A percentile compares a stretch with the other conserved stretches of the same genome.
These are phyloP conservation scores for Cryptosporidium ubiquitum DNA, from an alignment of 169 alveolate species.

Conservation along the genomic window DNA sequence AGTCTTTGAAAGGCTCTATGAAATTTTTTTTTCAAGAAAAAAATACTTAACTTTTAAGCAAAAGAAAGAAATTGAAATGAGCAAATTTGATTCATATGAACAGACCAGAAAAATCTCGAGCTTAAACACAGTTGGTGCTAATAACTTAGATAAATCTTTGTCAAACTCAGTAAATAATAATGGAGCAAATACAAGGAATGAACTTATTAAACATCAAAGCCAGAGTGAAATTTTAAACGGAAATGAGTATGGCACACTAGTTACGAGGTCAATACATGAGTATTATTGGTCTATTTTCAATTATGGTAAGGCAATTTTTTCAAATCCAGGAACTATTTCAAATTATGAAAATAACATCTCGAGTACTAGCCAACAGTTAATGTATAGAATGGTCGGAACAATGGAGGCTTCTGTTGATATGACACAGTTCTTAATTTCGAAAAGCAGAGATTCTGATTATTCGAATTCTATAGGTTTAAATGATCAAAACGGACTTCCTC, in stretches of 20 bases:
- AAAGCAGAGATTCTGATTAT: conserved; percentile 1
- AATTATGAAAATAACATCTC: neutral
- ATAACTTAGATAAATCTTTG: neutral
- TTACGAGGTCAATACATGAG: conserved; percentile 57
- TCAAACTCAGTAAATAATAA: neutral
- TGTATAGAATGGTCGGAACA: conserved; percentile 62
- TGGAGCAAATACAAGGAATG: neutral
- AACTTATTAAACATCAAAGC: neutral
- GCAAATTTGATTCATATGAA: conserved; percentile 54
- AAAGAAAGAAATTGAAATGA: conserved; percentile 32
- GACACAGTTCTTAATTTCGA: neutral
- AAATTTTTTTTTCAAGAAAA: conserved; percentile 34
- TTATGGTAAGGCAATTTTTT: conserved; percentile 19
- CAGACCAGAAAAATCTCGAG: conserved; percentile 34
- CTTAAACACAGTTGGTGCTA: neutral
- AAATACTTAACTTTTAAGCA: conserved; percentile 7
- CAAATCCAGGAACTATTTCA: conserved; percentile 48
- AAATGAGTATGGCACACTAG: neutral
- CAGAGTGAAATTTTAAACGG: neutral
- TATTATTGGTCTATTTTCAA: conserved; percentile 49
- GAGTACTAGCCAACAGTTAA: conserved; percentile 51
- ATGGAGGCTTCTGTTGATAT: conserved; percentile 61
- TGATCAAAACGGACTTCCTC: conserved; percentile 63
- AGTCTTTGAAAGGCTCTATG: conserved; percentile 45
- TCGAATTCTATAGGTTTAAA: conserved; percentile 34